phyloP scores from a whole-genome alignment of 306 rosid genomes.

The Prunus kanzakura region DNA sequence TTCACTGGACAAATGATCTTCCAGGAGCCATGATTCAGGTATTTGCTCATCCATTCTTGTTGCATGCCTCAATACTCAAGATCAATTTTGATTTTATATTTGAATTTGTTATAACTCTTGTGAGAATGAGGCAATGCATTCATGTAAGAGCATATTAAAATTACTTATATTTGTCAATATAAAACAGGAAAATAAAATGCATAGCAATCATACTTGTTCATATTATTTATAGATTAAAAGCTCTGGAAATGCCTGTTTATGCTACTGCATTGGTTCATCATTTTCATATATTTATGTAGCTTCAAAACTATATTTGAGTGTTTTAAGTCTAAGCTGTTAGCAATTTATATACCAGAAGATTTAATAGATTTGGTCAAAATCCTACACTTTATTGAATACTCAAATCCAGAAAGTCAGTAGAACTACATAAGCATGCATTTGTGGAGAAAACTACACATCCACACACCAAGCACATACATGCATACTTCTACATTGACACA shows the following conservation, averaged over 20 bases:
- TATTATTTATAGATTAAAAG: not conserved
- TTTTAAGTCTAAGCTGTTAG: not conserved
- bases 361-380: not conserved
- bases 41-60: not conserved
- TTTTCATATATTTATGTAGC: not conserved
- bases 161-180: not conserved
- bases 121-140: not conserved
- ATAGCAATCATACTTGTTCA: not conserved
- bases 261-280: not conserved
- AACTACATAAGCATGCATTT: not conserved
- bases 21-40: constrained; percentile 99
- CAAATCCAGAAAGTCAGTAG: not conserved
- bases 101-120: not conserved
- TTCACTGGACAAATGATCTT: constrained; percentile 97
- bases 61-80: not conserved
- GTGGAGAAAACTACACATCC: not conserved
- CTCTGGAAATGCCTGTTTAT: not conserved
- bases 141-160: not conserved
- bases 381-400: not conserved
- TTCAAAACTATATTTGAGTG: not conserved
- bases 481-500: not conserved
- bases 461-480: not conserved
- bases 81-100: not conserved
- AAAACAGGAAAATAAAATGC: not conserved
- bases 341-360: not conserved